phyloP scores from a whole-genome alignment of 2,329 filamentous ascomycete species.

The Grosmannia penicillata region DNA sequence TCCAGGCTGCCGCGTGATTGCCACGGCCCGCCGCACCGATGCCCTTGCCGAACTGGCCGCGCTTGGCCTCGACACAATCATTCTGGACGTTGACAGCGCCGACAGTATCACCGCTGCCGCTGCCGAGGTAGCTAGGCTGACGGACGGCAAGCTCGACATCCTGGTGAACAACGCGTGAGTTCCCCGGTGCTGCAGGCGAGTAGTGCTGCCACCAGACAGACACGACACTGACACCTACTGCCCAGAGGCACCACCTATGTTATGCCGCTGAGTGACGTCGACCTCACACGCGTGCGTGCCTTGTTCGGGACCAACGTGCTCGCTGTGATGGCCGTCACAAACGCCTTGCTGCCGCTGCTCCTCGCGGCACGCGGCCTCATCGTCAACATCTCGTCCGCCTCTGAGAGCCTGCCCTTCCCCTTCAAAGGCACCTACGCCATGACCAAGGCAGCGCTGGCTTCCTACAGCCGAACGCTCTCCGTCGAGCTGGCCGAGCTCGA shows the following conservation, averaged over 20 bases:
- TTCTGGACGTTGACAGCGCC: slow-evolving; percentile 16
- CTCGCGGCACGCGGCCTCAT: slow-evolving; percentile 34
- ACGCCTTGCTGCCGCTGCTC: slow-evolving; percentile 32
- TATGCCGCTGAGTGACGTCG: slow-evolving; percentile 34
- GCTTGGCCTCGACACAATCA: slow-evolving; percentile 13
- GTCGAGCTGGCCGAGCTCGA: slow-evolving; percentile 35
- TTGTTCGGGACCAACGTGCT: slow-evolving; percentile 45
- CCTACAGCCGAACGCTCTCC: slow-evolving; percentile 36
- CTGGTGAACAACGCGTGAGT: slow-evolving; percentile 44
- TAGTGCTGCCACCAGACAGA: too few relatives aligned
- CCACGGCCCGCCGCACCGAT: slow-evolving; percentile 21
- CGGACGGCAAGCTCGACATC: slow-evolving; percentile 35
- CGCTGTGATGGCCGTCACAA: slow-evolving; percentile 36
- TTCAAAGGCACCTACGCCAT: slow-evolving; percentile 38
- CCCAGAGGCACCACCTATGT: slow-evolving; percentile 21
- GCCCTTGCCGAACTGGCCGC: slow-evolving; percentile 15
- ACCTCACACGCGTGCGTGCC: slow-evolving; percentile 31
- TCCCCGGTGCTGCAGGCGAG: too few relatives aligned
- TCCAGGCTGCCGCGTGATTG: slow-evolving; percentile 25
- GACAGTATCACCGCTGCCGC: slow-evolving; percentile 17
- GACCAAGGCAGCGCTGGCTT: slow-evolving; percentile 36
- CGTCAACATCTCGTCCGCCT: slow-evolving; percentile 39
- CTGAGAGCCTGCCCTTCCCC: slow-evolving; percentile 33
- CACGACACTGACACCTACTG: too few relatives aligned
- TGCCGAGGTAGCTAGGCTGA: slow-evolving; percentile 17